Conservation (phyloP, 495 filamentous ascomycete species). For the Lichenothelia convexa region DNA sequence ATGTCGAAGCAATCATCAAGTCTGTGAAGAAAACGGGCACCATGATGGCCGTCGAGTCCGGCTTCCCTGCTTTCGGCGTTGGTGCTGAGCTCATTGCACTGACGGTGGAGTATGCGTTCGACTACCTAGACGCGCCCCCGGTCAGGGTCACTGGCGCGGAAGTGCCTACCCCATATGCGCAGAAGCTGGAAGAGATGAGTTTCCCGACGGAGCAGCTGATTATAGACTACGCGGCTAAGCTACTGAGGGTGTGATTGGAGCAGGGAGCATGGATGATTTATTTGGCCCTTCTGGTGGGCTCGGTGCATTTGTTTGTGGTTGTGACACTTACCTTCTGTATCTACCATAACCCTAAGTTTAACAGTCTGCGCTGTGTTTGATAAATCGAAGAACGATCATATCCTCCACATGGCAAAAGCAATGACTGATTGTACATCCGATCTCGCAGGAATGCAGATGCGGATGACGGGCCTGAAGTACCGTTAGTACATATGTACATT, state of each 20-base stretch:
- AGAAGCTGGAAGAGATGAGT: conserved; percentile 70
- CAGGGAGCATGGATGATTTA: too few species aligned
- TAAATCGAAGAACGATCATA: too few species aligned
- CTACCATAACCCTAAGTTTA: too few species aligned
- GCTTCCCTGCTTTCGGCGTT: conserved; percentile 89
- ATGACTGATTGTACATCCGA: too few species aligned
- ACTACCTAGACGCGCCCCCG: conserved; percentile 86
- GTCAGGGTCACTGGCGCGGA: conserved; percentile 89
- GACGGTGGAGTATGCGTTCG: conserved; percentile 94
- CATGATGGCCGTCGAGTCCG: conserved; percentile 82
- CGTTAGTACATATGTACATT: too few species aligned
- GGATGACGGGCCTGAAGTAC: too few species aligned
- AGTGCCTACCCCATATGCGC: conserved; percentile 85
- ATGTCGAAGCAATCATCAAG: conserved; percentile 85
- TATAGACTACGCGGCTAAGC: conserved; percentile 61
- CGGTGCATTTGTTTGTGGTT: too few species aligned
- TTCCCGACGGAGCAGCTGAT: conserved; percentile 83
- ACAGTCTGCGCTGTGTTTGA: too few species aligned
- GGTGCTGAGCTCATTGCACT: conserved; percentile 80
- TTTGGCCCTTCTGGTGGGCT: too few species aligned
- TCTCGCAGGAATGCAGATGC: too few species aligned
- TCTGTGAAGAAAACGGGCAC: conserved; percentile 96
- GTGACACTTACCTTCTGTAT: too few species aligned
- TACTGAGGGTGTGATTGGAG: conserved; percentile 57
- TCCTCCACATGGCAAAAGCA: too few species aligned